Percentiles rank a stretch among this genome's conserved stretches.
phyloP scores from a whole-genome alignment of 768 basidiomycete species.

The Pleurotus eryngii region DNA sequence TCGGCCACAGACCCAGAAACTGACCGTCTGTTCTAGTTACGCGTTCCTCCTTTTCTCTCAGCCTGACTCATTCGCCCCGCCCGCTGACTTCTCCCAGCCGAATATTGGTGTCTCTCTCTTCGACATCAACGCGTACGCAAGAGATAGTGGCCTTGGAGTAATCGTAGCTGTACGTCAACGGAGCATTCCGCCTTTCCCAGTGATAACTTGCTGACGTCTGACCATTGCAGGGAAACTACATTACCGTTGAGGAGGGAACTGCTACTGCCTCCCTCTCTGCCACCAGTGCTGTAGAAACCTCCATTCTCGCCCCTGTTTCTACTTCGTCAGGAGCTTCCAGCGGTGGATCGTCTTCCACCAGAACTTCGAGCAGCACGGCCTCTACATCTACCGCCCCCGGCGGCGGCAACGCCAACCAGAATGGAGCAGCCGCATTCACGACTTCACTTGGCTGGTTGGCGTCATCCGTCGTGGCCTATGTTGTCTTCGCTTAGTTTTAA shows the following conservation, averaged over 20 bases:
- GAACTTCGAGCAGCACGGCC: not conserved
- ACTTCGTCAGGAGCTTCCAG: not conserved
- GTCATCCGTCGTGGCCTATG: not conserved
- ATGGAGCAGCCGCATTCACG: not conserved
- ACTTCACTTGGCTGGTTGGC: not conserved
- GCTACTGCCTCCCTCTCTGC: conserved; percentile 47
- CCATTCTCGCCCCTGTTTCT: conserved; percentile 41
- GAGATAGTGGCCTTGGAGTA: conserved; percentile 49
- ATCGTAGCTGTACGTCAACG: conserved; percentile 50
- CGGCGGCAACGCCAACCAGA: not conserved
- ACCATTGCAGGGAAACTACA: conserved; percentile 55
- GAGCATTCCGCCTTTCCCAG: not conserved
- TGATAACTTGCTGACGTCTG: conserved; percentile 3
- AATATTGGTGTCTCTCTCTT: conserved; percentile 52
- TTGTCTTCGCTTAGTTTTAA: not conserved
- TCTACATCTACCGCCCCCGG: not conserved
- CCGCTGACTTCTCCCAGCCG: conserved; percentile 48
- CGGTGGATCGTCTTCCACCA: not conserved
- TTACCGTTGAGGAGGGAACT: conserved; percentile 69
- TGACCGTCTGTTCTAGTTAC: conserved; percentile 43
- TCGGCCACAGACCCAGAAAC: not conserved
- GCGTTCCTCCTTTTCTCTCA: conserved; percentile 64
- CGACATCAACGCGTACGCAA: conserved; percentile 55
- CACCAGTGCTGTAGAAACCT: conserved; percentile 65
- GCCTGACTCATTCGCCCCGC: conserved; percentile 58